A percentile compares a stretch with the other conserved stretches of the same genome.
Conservation (phyloP, 371 early-diverging fungal genomes). For the Haplosporangium sp. region DNA sequence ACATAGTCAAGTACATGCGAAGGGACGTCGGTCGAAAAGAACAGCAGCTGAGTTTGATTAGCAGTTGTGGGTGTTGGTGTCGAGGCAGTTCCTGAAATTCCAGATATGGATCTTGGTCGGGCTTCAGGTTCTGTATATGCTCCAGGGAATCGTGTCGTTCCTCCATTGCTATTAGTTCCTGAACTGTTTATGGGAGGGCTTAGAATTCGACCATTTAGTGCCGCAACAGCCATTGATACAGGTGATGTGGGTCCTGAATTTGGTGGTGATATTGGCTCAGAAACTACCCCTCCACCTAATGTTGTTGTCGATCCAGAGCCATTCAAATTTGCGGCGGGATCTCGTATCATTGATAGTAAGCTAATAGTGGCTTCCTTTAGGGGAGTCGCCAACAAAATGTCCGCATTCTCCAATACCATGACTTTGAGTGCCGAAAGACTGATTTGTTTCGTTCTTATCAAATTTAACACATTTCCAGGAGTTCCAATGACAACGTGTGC, state of each 20-base stretch:
- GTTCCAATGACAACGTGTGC: slow-evolving; percentile 55
- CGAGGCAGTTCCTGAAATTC: neutral
- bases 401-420: slow-evolving; percentile 51
- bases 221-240: slow-evolving; percentile 51
- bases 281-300: neutral
- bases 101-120: slow-evolving; percentile 34
- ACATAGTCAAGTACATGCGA: slow-evolving; percentile 50
- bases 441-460: slow-evolving; percentile 44
- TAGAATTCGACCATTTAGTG: slow-evolving; percentile 35
- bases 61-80: neutral
- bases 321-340: slow-evolving; percentile 5
- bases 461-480: slow-evolving; percentile 37
- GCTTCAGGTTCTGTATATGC: slow-evolving; percentile 10
- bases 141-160: slow-evolving; percentile 14
- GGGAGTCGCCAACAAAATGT: slow-evolving; percentile 42
- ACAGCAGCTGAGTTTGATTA: slow-evolving; percentile 40
- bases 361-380: slow-evolving; percentile 50
- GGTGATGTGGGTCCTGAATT: slow-evolving; percentile 53
- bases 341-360: slow-evolving; percentile 47
- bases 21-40: slow-evolving; percentile 48
- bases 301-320: neutral
- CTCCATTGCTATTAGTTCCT: neutral
- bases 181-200: neutral
- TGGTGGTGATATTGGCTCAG: slow-evolving; percentile 35
- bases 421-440: slow-evolving; percentile 37